Base-by-base conservation (phyloP, 805 yeast species). In the Candida chauliodis region DNA sequence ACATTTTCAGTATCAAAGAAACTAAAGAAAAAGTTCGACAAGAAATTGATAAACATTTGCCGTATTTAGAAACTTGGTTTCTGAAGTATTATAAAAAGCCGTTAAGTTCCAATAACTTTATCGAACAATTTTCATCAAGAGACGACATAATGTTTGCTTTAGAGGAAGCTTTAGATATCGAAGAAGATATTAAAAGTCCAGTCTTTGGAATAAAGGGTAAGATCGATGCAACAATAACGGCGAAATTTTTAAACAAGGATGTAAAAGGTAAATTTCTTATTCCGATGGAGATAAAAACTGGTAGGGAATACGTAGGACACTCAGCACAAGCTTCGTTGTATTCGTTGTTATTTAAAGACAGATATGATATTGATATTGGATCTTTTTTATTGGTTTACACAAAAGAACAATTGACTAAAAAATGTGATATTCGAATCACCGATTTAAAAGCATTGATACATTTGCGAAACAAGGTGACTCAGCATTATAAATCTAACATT, bases 281-380 rank as follows among this genome's bases (percentile, higher is more conserved):
- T 1, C 98, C 97, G 0, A 66, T 93, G 63, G 99, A 93, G 55
- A 78, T 93, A 41, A 93, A 93, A 55, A 88, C 98, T 0, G 96
- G 98, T 0, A 60, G 70, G 22, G 78, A 76, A 33, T 69, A 78
- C 26, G 56, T 82, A 4, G 59, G 81, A 3, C 96, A 93, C 56
- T 79, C 84, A 36, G 95, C 95, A 0, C 99, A 93, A 56, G 83
- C 93, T 0, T 73, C 90, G 0, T 63, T 93, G 5, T 93, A 93
- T 53, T 79, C 95, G 0, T 60, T 91, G 11, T 61, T 93, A 40
- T 72, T 88, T 50, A 78, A 79, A 33, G 98, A 93, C 45, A 65
- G 95, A 18, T 91, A 91, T 56, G 81, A 78, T 27, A 61, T 84
- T 30, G 81, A 83, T 16, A 75, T 84, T 2, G 67, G 73, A 3